A percentile compares a stretch with the other conserved stretches of the same genome.
Evolutionary conservation across 495 filamentous ascomycete species (phyloP).

Genomic region (Hyaloscypha hepaticicola): DNA sequence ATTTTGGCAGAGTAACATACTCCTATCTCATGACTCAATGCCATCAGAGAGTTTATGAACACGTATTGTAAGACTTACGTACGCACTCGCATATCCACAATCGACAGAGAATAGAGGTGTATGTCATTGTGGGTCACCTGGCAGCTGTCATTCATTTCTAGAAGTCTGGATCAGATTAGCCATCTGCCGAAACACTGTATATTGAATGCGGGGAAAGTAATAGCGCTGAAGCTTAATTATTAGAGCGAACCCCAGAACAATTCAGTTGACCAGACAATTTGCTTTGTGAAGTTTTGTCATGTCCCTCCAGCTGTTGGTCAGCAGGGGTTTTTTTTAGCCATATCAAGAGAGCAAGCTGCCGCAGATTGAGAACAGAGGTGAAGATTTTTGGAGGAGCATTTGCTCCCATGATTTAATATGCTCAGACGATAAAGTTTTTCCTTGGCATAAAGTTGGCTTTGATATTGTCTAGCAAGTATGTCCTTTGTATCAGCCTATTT

Average conservation of each 20-base stretch:
- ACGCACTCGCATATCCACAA: neutral
- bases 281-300: constrained; percentile 9
- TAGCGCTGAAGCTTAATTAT: constrained; percentile 7
- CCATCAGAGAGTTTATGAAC: neutral
- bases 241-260: neutral
- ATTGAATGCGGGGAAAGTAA: neutral
- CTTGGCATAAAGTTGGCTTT: neutral
- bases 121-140: neutral
- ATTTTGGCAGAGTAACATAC: neutral
- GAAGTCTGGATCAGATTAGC: constrained; percentile 9
- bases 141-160: neutral
- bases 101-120: neutral
- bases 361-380: neutral
- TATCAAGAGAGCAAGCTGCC: neutral
- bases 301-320: neutral
- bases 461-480: neutral
- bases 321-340: constrained; percentile 11
- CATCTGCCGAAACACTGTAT: constrained; percentile 15
- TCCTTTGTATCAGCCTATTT: neutral
- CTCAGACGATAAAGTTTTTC: neutral
- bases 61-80: neutral
- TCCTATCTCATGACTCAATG: neutral
- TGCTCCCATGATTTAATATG: neutral
- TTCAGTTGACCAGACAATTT: neutral
- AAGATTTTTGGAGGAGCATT: neutral